Evolutionary conservation across 352 stramenopile species (phyloP), one percentile per base, ranked within the genome.

Genomic region (Saprolegnia parasitica): DNA sequence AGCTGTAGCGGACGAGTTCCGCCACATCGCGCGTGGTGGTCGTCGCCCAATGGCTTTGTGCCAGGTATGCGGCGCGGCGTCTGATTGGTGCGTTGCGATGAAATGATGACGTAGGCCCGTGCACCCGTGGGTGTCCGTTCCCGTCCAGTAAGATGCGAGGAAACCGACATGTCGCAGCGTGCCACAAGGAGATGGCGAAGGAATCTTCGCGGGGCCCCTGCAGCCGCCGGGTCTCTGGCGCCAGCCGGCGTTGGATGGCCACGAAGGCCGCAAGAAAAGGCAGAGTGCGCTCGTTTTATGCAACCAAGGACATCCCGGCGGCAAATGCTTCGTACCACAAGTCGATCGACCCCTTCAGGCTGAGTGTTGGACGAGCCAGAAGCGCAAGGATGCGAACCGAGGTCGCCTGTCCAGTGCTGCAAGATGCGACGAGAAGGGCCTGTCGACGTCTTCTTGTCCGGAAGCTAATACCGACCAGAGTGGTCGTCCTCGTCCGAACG

Each of bases 61-160:
- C 18, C 11, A 15, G 18, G 11, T 49, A 49, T 49, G 3, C 42
- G 42, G 42, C 11, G 18, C 18, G 42, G 42, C 11, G 13, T 20
- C 3, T n/a, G 24, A 60, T 60, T 60, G 52, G 52, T 60, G 52
- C 52, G 11, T 21, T 21, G 52, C 1, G 1, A 60, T 16, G 52
- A 16, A 35, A 60, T 60, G 52, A 60, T 60, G 52, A 60, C 52
- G 52, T 60, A 60, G 52, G 24, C 52, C 47, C 24, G 24, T 40
- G 52, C 52, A 60, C 35, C 52, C 35, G 52, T 60, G 52, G 24
- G 52, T 60, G 52, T 42, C 52, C 52, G 35, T 60, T 60, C n/a
- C 11, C 11, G 13, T 15, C 52, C 52, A 60, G 20, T 60, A 15
- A 60, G 20, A 60, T 60, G 13, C 11, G 11, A 15, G 13, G 1